Evolutionary conservation across 2,329 filamentous ascomycete genomes (phyloP).

Genomic region (Aspergillus sp.): DNA sequence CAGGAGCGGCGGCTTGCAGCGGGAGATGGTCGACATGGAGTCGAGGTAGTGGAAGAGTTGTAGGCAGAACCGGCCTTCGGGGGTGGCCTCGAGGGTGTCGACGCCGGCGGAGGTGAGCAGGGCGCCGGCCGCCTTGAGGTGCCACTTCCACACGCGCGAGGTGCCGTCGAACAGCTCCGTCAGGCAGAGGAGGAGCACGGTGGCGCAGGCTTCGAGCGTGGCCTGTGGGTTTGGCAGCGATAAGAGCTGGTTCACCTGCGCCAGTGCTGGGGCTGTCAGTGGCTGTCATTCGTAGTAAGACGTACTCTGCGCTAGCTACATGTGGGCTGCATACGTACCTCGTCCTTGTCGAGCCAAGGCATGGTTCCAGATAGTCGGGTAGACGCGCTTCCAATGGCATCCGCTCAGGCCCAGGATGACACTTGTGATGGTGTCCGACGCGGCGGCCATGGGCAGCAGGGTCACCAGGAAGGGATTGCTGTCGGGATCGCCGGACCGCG

Average conservation of each 20-base stretch:
- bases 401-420: conserved; percentile 26
- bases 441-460: conserved; percentile 24
- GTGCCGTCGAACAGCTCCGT: conserved; percentile 45
- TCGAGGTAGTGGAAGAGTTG: conserved; percentile 38
- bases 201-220: conserved; percentile 39
- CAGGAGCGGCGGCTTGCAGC: conserved; percentile 26
- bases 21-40: conserved; percentile 29
- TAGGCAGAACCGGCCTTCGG: conserved; percentile 36
- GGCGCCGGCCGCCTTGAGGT: conserved; percentile 43
- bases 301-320: background rate
- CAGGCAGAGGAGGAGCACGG: conserved; percentile 43
- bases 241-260: conserved; percentile 21
- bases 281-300: background rate
- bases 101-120: conserved; percentile 33
- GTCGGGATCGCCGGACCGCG: conserved; percentile 18
- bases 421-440: conserved; percentile 25
- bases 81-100: conserved; percentile 20
- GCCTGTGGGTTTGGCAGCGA: conserved; percentile 22
- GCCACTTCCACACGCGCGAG: conserved; percentile 43
- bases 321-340: conserved; percentile 10
- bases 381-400: conserved; percentile 27
- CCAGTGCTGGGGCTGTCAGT: conserved; percentile 16
- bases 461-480: conserved; percentile 25
- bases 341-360: conserved; percentile 24
- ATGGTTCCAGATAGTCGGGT: conserved; percentile 25